phyloP scores from a whole-genome alignment of 2,329 filamentous ascomycete species.

The Exophiala sp. region DNA sequence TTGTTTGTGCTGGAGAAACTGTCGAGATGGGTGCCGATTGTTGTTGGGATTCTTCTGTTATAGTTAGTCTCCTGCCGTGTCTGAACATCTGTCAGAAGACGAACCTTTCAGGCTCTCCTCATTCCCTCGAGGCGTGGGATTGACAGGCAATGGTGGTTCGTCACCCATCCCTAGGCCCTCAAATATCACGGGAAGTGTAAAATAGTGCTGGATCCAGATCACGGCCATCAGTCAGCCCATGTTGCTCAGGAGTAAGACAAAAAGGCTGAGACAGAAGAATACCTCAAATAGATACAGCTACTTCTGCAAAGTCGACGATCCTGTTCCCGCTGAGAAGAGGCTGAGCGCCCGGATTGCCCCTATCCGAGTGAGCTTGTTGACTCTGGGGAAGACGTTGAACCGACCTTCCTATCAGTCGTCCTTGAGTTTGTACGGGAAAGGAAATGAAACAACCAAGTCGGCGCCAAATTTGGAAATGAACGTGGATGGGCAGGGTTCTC shows the following conservation, averaged over 20 bases:
- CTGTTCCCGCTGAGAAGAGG: constrained; percentile 13
- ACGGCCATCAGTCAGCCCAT: constrained; percentile 31
- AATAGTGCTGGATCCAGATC: constrained; percentile 32
- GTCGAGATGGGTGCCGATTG: constrained; percentile 3
- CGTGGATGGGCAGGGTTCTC: constrained; percentile 16
- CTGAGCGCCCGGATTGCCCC: constrained; percentile 19
- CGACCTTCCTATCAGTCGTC: constrained; percentile 3
- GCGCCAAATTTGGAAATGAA: constrained; percentile 25
- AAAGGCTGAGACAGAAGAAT: constrained; percentile 9
- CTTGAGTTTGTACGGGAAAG: constrained; percentile 14
- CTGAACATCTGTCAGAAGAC: background rate
- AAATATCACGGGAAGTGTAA: constrained; percentile 31
- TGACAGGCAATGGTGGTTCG: constrained; percentile 35
- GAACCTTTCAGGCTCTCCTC: constrained; percentile 55
- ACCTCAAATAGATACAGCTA: constrained; percentile 24
- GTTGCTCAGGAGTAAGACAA: constrained; percentile 11
- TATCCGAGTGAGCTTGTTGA: constrained; percentile 20
- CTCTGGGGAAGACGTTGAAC: constrained; percentile 6
- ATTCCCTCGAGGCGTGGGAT: constrained; percentile 70
- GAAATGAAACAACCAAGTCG: constrained; percentile 23
- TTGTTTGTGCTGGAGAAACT: constrained; percentile 1
- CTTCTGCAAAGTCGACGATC: constrained; percentile 8
- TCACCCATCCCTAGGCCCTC: constrained; percentile 31
- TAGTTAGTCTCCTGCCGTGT: background rate
- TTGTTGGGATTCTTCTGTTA: constrained; percentile 12